A percentile compares a stretch with the other conserved stretches of the same genome.
Conservation (phyloP, 2,329 filamentous ascomycete genomes). For the Tolypocladium cylindrosporum region DNA sequence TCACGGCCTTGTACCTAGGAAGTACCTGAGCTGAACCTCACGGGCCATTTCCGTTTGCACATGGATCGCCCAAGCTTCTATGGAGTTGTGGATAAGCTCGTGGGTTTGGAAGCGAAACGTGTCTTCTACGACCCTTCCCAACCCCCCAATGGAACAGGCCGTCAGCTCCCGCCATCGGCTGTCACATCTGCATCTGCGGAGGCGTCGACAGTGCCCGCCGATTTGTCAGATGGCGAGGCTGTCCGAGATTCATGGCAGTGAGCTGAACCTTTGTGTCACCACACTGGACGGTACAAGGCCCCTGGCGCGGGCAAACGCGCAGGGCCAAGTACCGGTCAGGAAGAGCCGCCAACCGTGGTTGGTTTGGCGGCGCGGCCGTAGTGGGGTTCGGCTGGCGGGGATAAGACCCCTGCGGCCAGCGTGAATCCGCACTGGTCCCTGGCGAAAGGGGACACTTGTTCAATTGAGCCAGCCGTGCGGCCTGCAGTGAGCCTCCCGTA, state of each 20-base stretch:
- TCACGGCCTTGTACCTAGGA: no score
- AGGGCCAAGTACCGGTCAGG: background rate
- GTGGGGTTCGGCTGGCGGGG: background rate
- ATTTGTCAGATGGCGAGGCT: background rate
- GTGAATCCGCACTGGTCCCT: background rate
- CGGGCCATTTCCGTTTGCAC: background rate
- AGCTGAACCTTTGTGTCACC: background rate
- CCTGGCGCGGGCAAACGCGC: background rate
- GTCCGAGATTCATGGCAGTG: background rate
- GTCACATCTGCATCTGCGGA: background rate
- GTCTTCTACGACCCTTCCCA: background rate
- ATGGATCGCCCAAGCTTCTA: background rate
- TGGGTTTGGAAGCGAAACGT: background rate
- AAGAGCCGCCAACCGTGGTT: background rate
- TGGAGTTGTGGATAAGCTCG: background rate
- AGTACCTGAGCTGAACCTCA: background rate
- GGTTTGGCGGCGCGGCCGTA: background rate
- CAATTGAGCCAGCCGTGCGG: constrained; percentile 23
- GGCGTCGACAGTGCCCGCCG: background rate
- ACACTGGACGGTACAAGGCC: background rate
- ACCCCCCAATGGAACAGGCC: background rate
- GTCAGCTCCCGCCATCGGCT: background rate
- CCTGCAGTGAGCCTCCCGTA: constrained; percentile 7
- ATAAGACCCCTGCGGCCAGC: background rate
- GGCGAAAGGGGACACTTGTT: constrained; percentile 32